Evolutionary conservation across 495 filamentous ascomycete genomes (phyloP).

Genomic region (Neurospora africana): DNA sequence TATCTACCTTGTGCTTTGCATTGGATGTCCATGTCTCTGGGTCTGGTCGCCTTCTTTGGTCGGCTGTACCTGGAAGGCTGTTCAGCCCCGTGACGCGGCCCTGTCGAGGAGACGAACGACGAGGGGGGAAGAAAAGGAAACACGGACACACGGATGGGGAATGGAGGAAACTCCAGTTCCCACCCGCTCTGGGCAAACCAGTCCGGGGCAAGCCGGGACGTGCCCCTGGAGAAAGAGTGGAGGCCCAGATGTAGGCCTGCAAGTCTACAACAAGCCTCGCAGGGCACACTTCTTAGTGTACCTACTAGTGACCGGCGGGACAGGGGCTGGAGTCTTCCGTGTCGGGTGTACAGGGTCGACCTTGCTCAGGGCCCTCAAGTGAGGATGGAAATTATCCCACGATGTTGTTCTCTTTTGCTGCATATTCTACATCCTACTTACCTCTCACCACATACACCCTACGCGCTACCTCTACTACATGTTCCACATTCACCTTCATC

Average conservation of each 20-base stretch:
- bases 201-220: not conserved
- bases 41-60: not conserved
- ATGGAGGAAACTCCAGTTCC: not conserved
- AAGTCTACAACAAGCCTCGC: not conserved
- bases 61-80: not conserved
- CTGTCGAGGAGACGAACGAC: not conserved
- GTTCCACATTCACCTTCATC: not conserved
- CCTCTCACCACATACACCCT: too few relatives aligned
- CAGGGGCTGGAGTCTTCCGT: not conserved
- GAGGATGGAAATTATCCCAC: not conserved
- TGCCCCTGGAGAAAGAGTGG: not conserved
- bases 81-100: not conserved
- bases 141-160: not conserved
- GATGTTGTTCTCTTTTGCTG: not conserved
- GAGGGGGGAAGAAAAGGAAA: not conserved
- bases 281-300: not conserved
- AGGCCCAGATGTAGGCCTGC: not conserved
- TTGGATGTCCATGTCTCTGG: not conserved
- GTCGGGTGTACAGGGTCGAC: not conserved
- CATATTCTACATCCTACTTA: not conserved
- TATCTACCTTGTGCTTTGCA: not conserved
- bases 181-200: not conserved
- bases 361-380: not conserved
- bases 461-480: not conserved
- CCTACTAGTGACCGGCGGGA: not conserved